Evolutionary conservation across 805 yeast genomes (phyloP), one percentile per base, ranked within the genome.

Genomic region (Kluyveromyces dobzhanskii): DNA sequence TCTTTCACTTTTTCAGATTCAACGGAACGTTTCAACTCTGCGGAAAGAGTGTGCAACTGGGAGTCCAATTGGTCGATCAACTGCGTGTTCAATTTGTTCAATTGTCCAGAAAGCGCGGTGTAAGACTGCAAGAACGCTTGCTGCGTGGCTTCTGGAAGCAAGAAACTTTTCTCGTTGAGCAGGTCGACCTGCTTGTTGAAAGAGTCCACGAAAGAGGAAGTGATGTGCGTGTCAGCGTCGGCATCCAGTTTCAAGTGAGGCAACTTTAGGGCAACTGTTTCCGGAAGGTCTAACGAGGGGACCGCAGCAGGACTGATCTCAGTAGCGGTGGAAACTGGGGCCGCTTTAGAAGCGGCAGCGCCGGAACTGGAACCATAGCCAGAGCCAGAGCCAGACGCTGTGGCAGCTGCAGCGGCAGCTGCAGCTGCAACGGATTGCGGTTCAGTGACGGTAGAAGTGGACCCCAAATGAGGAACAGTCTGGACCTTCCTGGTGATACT

Each of bases 121-220:
- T 52, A 46, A 9, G 49, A 38, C 3, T 42, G 44, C 8, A 37
- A 16, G 16, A 57, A 40, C 4, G 37, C 38, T 9, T 41, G 30
- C 17, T 42, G 30, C 36, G 53, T 48, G 10, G 46, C 36, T 10
- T 50, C 50, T 4, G 52, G 46, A 18, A 59, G 36, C 3, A 63
- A 40, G 17, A 51, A 37, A 13, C 66, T 57, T 36, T 67, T 51
- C 13, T 51, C 50, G 45, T 69, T 69, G 41, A 71, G 48, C 1
- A 60, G 41, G 2, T 52, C 43, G 13, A 70, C 57, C 3, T 64
- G 49, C 8, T 45, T 39, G 43, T 67, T 65, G 14, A 71, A 42
- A n/a, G 53, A 50, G 3, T 45, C 44, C n/a, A 62, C 21, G 21
- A 40, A 23, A 14, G 19, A n/a, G 10, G 13, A 18, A 12, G 17